These are phyloP conservation scores for Coleophoma eucalyptorum DNA, from an alignment of 2,329 filamentous ascomycete species.

Conservation along the genomic window DNA sequence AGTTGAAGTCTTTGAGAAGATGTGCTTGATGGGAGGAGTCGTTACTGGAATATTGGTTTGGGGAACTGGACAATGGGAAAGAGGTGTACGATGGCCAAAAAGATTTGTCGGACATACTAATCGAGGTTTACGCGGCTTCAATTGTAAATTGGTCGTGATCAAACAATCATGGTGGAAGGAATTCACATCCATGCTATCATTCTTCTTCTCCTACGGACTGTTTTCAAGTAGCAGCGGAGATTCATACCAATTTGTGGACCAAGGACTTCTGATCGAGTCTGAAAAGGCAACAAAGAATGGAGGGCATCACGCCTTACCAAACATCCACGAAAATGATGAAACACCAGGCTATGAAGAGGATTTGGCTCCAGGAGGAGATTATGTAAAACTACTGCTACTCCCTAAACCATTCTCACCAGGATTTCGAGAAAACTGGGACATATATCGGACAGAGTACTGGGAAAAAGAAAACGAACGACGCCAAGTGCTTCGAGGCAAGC, in stretches of 20 bases:
- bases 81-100: constrained; percentile 89
- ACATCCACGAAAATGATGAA: constrained; percentile 53
- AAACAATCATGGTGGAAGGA: constrained; percentile 81
- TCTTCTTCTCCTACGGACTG: constrained; percentile 73
- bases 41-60: constrained; percentile 85
- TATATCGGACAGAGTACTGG: constrained; percentile 94
- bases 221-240: constrained; percentile 66
- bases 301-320: constrained; percentile 32
- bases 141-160: constrained; percentile 91
- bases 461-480: constrained; percentile 92
- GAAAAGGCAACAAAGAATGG: constrained; percentile 53
- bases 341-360: constrained; percentile 78
- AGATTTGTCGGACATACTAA: constrained; percentile 90
- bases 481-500: constrained; percentile 63
- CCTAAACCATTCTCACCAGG: constrained; percentile 94
- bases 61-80: constrained; percentile 95
- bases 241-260: constrained; percentile 75
- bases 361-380: constrained; percentile 82
- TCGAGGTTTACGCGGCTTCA: constrained; percentile 84
- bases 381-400: constrained; percentile 83
- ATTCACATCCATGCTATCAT: constrained; percentile 65
- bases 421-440: constrained; percentile 95
- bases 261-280: constrained; percentile 52
- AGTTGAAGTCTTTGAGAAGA: constrained; percentile 83
- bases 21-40: constrained; percentile 86